Base-by-base conservation (phyloP, 2,329 filamentous ascomycete species). In the Aciculosporium take region DNA sequence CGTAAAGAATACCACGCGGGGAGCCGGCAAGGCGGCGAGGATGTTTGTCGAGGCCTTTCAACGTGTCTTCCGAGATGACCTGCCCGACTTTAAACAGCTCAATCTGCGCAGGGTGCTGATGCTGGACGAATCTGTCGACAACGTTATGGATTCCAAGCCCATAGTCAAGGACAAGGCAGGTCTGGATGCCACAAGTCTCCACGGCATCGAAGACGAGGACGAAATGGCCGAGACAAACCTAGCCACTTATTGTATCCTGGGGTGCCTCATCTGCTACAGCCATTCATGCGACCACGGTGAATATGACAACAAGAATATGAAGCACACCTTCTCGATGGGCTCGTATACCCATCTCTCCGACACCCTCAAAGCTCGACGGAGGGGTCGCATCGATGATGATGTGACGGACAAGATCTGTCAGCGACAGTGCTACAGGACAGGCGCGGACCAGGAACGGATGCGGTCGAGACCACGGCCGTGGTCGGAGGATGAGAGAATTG, bases 261-360 rank as follows among this genome's bases (percentile, higher is more conserved):
- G 69, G 10, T 78, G 74, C 48, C 56, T 74, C n/a, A 68, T 76
- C 39, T 78, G 74, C 55, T 72, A 67, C 50, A 71, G 71, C 39
- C 69, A 76, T 52, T 74, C 72, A 10, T 78, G 74, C 45, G 74
- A 77, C 50, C 74, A 78, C 46, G 74, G 73, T 35, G 72, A 76
- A 41, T 76, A 74, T 39, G 69, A 73, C 41, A 67, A 69, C 39
- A 71, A 57, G 36, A 66, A 66, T 35, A 53, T 72, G 45, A 71
- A 74, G 49, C 64, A 68, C 27, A 69, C 67, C 3, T 71, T 76
- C 49, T 72, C 70, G 3, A 59, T 75, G 31, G 51, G 55, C 5
- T 55, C 57, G 3, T 51, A 49, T 20, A 49, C 49, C 5, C 53
- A 51, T n/a, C 51, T 61, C 8, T 58, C 57, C 5, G 57, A 61